Percentiles rank a stretch among this genome's conserved stretches.
These are phyloP conservation scores for Murraya paniculata DNA, from an alignment of 345 rosid genomes.

Conservation along the genomic window DNA sequence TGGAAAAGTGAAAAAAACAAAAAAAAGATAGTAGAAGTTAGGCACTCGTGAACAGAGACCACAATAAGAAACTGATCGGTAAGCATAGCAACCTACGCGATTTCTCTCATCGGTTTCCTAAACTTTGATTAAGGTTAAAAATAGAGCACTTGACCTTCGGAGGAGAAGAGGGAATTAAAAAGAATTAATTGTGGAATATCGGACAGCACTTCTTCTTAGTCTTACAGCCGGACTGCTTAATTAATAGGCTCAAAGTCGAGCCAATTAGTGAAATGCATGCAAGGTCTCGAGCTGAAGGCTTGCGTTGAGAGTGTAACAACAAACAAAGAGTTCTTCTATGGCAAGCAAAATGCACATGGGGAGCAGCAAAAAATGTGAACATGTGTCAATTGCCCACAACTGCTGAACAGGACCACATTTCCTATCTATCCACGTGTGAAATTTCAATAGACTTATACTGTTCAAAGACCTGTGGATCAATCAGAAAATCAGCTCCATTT, in stretches of 20 bases:
- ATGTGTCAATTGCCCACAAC: slow-evolving; percentile 28
- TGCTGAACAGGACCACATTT: slow-evolving; percentile 35
- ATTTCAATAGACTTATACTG: not conserved
- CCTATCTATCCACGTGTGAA: slow-evolving; percentile 33
- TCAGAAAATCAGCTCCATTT: not conserved
- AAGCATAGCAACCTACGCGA: not conserved
- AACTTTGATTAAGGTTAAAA: no score
- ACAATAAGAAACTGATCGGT: no score
- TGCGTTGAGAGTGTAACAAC: slow-evolving; percentile 8
- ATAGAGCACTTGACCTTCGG: not conserved
- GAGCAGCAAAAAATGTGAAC: slow-evolving; percentile 21
- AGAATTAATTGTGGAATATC: not conserved
- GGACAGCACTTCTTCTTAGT: no score
- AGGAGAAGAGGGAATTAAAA: not conserved
- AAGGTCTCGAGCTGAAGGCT: not conserved
- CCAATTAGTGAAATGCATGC: not conserved
- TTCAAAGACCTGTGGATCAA: slow-evolving; percentile 21
- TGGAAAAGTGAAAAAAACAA: not conserved
- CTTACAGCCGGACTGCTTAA: not conserved
- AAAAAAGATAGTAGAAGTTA: not conserved
- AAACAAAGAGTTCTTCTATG: slow-evolving; percentile 19
- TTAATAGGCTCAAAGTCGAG: slow-evolving; percentile 1
- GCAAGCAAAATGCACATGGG: slow-evolving; percentile 46
- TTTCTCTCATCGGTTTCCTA: not conserved
- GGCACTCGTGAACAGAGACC: not conserved